phyloP scores from a whole-genome alignment of 108 stramenopile genomes.

The Seminavis robusta region DNA sequence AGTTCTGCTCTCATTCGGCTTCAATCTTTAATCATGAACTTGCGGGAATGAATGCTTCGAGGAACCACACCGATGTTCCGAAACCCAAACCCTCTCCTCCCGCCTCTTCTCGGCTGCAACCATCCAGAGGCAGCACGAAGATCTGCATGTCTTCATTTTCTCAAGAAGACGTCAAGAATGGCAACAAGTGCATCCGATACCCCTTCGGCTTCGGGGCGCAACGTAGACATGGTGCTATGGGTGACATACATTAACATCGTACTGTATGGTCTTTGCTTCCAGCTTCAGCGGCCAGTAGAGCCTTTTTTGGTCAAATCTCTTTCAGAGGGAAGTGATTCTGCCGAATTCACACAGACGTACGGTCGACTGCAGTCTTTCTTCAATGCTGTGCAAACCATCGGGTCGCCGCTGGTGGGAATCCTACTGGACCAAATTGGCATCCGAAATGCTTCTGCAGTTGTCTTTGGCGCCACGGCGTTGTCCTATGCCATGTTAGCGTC shows the following conservation, averaged over 20 bases:
- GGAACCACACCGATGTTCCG: no score
- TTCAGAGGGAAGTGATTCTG: conserved; percentile 8
- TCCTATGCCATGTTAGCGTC: conserved; percentile 62
- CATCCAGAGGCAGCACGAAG: no score
- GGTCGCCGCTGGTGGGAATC: conserved; percentile 65
- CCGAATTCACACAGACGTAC: conserved; percentile 43
- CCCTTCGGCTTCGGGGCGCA: no score
- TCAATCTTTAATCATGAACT: no score
- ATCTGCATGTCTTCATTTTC: no score
- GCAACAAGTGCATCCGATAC: no score
- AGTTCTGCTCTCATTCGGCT: no score
- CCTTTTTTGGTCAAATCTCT: conserved; percentile 69
- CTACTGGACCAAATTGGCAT: conserved; percentile 64
- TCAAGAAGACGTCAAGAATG: no score
- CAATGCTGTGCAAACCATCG: conserved; percentile 55
- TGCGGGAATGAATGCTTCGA: no score
- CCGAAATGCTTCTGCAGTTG: conserved; percentile 43
- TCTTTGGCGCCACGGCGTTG: conserved; percentile 55
- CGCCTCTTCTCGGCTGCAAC: no score
- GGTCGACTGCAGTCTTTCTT: conserved; percentile 78
- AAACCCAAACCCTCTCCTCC: no score
- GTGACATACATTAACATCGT: conserved; percentile 70
- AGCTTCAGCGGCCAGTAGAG: conserved; percentile 78
- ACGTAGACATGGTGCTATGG: conserved; percentile 37
- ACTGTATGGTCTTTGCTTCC: conserved; percentile 72